Evolutionary conservation across 192 early-diverging fungal species (phyloP).

Genomic region (Coemansia sp.): DNA sequence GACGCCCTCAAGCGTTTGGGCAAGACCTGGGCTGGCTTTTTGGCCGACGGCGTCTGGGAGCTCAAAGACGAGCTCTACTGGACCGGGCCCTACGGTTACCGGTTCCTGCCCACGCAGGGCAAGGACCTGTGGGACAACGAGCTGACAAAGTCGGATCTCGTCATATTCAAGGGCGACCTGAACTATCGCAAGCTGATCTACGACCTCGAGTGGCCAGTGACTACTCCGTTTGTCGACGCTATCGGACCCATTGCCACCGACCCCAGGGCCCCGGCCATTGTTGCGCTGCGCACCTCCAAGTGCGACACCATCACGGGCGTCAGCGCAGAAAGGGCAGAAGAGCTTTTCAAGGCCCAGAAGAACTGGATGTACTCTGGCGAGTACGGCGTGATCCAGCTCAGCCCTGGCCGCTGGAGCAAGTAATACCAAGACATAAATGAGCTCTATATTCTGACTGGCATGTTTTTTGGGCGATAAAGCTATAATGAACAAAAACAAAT

Average conservation of each 20-base stretch:
- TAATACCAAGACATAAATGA: too few species aligned
- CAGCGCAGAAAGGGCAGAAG: slow-evolving; percentile 36
- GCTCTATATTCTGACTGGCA: too few species aligned
- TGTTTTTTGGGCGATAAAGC: background rate
- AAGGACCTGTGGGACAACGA: slow-evolving; percentile 62
- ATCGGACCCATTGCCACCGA: slow-evolving; percentile 67
- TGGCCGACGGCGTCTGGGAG: slow-evolving; percentile 63
- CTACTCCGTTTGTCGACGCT: slow-evolving; percentile 79
- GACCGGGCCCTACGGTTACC: slow-evolving; percentile 80
- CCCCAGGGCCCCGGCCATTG: slow-evolving; percentile 61
- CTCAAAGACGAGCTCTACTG: slow-evolving; percentile 77
- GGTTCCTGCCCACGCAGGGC: slow-evolving; percentile 68
- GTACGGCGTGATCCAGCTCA: slow-evolving; percentile 65
- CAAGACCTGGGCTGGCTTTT: slow-evolving; percentile 62
- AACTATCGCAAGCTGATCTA: slow-evolving; percentile 96
- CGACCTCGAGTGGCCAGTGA: slow-evolving; percentile 81
- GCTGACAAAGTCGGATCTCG: slow-evolving; percentile 56
- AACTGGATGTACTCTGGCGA: slow-evolving; percentile 72
- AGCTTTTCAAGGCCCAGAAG: slow-evolving; percentile 26
- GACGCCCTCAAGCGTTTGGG: slow-evolving; percentile 55
- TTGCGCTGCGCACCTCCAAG: slow-evolving; percentile 82
- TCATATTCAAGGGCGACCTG: slow-evolving; percentile 95
- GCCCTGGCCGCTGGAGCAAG: slow-evolving; percentile 40
- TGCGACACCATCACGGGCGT: slow-evolving; percentile 81
- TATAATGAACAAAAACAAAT: background rate